Evolutionary conservation across 2,329 filamentous ascomycete species (phyloP).

Genomic region (Alternaria atra): DNA sequence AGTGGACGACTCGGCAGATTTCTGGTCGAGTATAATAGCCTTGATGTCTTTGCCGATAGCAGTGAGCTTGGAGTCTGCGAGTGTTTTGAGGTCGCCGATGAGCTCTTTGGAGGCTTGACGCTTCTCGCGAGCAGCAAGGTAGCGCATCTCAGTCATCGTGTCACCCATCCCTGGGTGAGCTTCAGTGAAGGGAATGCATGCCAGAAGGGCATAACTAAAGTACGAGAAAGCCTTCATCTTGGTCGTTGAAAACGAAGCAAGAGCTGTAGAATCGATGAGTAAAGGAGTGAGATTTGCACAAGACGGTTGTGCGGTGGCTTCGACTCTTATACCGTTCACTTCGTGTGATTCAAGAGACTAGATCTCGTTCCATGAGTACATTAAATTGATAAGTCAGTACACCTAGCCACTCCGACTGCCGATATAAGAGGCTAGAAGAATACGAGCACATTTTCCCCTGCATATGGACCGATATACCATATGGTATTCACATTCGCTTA

Average conservation of each 20-base stretch:
- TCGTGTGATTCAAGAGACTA: background rate
- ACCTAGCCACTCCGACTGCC: background rate
- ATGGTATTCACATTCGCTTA: background rate
- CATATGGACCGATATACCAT: constrained; percentile 12
- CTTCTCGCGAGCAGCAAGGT: constrained; percentile 25
- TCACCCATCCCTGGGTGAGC: constrained; percentile 46
- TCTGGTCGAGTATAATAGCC: constrained; percentile 41
- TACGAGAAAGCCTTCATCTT: constrained; percentile 21
- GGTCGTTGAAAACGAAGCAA: background rate
- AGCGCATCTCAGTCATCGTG: constrained; percentile 30
- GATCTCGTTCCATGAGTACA: constrained; percentile 6
- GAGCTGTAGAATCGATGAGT: background rate
- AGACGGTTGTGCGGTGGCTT: background rate
- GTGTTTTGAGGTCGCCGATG: constrained; percentile 47
- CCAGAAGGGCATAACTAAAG: constrained; percentile 31
- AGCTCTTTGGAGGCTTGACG: constrained; percentile 43
- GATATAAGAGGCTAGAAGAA: constrained; percentile 27
- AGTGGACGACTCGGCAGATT: constrained; percentile 29
- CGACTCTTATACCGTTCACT: constrained; percentile 1
- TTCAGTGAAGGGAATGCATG: constrained; percentile 17
- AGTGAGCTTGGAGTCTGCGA: constrained; percentile 42
- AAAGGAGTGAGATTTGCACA: background rate
- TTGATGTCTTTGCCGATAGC: constrained; percentile 47
- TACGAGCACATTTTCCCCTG: constrained; percentile 17
- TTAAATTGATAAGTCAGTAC: constrained; percentile 11